Evolutionary conservation across 192 early-diverging fungal species (phyloP).

Genomic region (Mycoemilia scoparia): DNA sequence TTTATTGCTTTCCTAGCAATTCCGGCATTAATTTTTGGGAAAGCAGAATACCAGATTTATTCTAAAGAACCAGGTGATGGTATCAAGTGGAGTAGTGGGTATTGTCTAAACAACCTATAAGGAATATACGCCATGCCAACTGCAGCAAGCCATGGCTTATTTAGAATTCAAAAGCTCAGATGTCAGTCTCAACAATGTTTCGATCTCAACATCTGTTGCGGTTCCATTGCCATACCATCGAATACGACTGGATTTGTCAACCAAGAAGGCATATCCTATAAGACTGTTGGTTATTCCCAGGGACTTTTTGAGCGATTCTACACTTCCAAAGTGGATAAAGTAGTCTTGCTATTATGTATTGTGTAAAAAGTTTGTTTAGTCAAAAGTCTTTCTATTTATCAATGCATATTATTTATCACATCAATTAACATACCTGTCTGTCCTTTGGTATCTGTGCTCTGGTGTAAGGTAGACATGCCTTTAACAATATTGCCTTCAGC

Average conservation of each 20-base stretch:
- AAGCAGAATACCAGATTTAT: too few species aligned
- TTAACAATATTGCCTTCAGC: constrained; percentile 22
- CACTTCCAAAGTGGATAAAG: constrained; percentile 22
- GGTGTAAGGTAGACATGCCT: constrained; percentile 16
- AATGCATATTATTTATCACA: too few species aligned
- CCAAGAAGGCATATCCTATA: constrained; percentile 27
- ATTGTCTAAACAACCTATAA: too few species aligned
- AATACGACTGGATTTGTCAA: constrained; percentile 16
- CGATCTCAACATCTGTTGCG: constrained; percentile 13
- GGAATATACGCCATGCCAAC: too few species aligned
- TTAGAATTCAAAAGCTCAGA: constrained; percentile 9
- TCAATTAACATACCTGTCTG: constrained; percentile 3
- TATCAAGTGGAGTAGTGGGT: too few species aligned
- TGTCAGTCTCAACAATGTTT: constrained; percentile 15
- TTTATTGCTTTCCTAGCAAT: too few species aligned
- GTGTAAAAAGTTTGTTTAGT: too few species aligned
- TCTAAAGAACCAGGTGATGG: too few species aligned
- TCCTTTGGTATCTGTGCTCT: constrained; percentile 12
- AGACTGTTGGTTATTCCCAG: constrained; percentile 28
- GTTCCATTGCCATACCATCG: constrained; percentile 33
- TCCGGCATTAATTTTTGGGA: too few species aligned
- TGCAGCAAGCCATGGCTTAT: too few species aligned
- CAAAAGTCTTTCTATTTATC: too few species aligned
- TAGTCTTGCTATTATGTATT: too few species aligned
- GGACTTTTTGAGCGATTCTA: constrained; percentile 15